A percentile compares a stretch with the other conserved stretches of the same genome.
phyloP scores from a whole-genome alignment of 2,329 filamentous ascomycete genomes.

The Curvularia eragrostidis region DNA sequence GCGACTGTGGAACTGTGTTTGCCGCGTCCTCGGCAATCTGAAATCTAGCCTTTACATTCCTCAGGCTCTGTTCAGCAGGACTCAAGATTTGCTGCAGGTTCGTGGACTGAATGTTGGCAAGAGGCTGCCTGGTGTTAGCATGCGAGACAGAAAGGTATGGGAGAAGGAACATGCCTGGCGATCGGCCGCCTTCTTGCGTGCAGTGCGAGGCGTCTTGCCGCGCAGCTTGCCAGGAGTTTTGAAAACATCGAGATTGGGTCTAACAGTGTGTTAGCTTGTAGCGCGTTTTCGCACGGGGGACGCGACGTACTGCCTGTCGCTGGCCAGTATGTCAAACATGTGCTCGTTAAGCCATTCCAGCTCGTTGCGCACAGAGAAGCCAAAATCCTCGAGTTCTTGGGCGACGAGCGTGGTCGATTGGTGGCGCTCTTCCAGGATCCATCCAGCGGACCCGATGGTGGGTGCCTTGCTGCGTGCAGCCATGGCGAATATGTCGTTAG shows the following conservation, averaged over 20 bases:
- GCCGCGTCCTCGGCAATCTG: conserved; percentile 64
- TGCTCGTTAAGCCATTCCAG: conserved; percentile 99
- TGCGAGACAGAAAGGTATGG: conserved; percentile 50
- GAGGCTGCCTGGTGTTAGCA: conserved; percentile 49
- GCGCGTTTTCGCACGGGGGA: conserved; percentile 10
- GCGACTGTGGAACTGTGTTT: conserved; percentile 38
- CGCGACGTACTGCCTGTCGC: conserved; percentile 78
- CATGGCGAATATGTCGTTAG: conserved; percentile 31
- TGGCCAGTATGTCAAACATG: conserved; percentile 91
- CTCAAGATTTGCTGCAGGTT: conserved; percentile 56
- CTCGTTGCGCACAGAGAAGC: conserved; percentile 90
- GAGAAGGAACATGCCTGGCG: conserved; percentile 68
- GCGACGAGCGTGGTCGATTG: conserved; percentile 77
- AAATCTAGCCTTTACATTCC: conserved; percentile 64
- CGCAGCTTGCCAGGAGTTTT: conserved; percentile 88
- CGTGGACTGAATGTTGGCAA: conserved; percentile 57
- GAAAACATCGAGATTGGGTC: conserved; percentile 93
- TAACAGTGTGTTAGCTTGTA: conserved; percentile 52
- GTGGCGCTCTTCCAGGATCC: conserved; percentile 84
- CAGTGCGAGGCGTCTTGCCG: conserved; percentile 79
- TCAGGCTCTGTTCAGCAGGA: conserved; percentile 60
- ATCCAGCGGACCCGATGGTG: conserved; percentile 80
- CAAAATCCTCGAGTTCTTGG: conserved; percentile 89
- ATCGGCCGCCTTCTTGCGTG: conserved; percentile 65
- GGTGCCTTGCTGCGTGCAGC: conserved; percentile 45